Percentiles rank a stretch among this genome's conserved stretches.
phyloP scores from a whole-genome alignment of 495 filamentous ascomycete species.

The Talaromyces trachyspermus region DNA sequence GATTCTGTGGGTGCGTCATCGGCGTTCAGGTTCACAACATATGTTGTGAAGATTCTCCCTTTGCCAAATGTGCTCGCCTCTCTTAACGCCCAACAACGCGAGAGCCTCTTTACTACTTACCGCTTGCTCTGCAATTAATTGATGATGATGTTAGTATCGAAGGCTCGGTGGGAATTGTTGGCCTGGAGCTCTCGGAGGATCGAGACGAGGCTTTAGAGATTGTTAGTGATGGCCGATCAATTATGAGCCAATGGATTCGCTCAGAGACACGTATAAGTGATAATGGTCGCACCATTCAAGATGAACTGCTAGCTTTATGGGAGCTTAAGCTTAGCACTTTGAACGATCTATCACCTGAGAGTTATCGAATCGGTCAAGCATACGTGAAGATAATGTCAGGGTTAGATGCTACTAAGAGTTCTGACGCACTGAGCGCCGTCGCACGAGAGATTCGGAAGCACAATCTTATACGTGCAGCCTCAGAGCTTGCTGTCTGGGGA shows the following conservation, averaged over 20 bases:
- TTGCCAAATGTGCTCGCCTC: conserved; percentile 19
- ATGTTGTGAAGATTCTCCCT: conserved; percentile 50
- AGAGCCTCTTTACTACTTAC: conserved; percentile 39
- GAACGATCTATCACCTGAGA: conserved; percentile 21
- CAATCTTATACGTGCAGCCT: conserved; percentile 34
- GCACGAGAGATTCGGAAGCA: conserved; percentile 29
- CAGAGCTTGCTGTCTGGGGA: conserved; percentile 30
- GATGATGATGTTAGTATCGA: conserved; percentile 57
- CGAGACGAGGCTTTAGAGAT: conserved; percentile 56
- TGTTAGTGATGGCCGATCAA: conserved; percentile 45
- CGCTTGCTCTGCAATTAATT: conserved; percentile 49
- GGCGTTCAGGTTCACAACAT: conserved; percentile 66
- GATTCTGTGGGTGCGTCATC: conserved; percentile 64
- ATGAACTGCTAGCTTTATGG: conserved; percentile 21
- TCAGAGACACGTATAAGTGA: conserved; percentile 13
- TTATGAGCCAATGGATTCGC: conserved; percentile 44
- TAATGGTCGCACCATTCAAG: not conserved
- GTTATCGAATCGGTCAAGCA: conserved; percentile 33
- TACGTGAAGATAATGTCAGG: conserved; percentile 35
- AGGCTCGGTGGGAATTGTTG: conserved; percentile 50
- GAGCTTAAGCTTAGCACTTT: conserved; percentile 27
- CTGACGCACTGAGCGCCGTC: conserved; percentile 27
- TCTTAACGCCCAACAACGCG: conserved; percentile 24
- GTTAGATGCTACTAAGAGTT: conserved; percentile 19
- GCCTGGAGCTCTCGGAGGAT: conserved; percentile 34